Base-by-base conservation (phyloP, 2,329 filamentous ascomycete species). In the Fusarium gaditjirri region DNA sequence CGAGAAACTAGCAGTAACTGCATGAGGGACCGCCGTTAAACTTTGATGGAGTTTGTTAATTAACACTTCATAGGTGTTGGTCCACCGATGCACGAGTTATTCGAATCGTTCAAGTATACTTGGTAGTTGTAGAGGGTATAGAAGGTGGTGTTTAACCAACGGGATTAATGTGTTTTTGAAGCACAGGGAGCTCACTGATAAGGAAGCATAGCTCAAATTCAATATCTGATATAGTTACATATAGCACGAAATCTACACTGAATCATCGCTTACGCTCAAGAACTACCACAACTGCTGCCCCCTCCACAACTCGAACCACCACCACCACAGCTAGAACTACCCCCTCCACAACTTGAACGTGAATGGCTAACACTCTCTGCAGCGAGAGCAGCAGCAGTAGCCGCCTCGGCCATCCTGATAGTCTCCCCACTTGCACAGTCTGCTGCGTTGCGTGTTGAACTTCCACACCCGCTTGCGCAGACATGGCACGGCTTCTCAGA, bases 391-490 rank as follows among this genome's bases (percentile, higher is more conserved):
- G 49, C 50, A 54, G 58, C 50, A 46, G 61, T 41, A 14, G 69
- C 54, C 38, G 44, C 38, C 36, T 73, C 70, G 29, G 58, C 50
- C 16, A 42, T 46, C 35, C 39, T 71, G 50, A 71, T 54, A 19
- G 57, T 55, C 50, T 72, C 71, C 21, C 41, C 52, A 36, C 71
- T 74, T 8, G 63, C 71, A 55, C 71, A 74, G 16, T 69, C 59
- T 6, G 68, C 63, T 16, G 55, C 47, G 11, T 65, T 43, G 43
- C 65, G 61, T 8, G 46, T 49, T 14, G 65, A 35, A 58, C 65
- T 74, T 42, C 72, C 72, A 21, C 72, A 74, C 29, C 61, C 68
- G 17, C 71, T 63, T 36, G 58, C 71, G 21, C 68, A 74, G 36
- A 33, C 41, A 13, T 62, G 68, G 17, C 41, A 31, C 7, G 67